These are phyloP conservation scores for Sporothrix mexicana DNA, from an alignment of 2,329 filamentous ascomycete genomes.

Conservation along the genomic window DNA sequence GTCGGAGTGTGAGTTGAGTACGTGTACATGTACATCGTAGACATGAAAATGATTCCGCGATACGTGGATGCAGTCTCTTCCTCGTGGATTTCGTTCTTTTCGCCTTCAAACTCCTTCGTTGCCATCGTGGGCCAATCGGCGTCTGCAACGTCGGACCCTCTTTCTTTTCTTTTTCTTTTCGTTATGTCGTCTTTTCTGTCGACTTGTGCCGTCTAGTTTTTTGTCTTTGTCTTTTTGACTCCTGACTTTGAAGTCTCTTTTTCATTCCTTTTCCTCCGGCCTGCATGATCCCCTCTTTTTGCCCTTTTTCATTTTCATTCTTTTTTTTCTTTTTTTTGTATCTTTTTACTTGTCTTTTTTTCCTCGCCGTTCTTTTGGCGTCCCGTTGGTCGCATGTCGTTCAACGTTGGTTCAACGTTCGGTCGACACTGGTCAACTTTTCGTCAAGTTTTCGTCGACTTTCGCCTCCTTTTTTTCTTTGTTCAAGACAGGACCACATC, in stretches of 20 bases:
- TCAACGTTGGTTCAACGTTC: background rate
- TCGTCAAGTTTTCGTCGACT: background rate
- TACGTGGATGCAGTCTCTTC: conserved; percentile 4
- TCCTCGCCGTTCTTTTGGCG: background rate
- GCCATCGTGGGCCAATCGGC: conserved; percentile 12
- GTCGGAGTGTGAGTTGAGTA: no score
- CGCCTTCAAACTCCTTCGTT: background rate
- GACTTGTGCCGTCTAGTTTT: background rate
- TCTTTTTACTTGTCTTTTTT: background rate
- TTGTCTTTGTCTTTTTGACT: background rate
- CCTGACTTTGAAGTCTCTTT: background rate
- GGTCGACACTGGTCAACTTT: background rate
- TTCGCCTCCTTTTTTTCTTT: conserved; percentile 3
- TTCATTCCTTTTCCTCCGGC: background rate
- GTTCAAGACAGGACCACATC: background rate
- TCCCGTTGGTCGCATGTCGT: background rate
- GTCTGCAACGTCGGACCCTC: background rate
- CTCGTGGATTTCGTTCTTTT: background rate
- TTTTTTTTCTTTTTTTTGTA: no score
- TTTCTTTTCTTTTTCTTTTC: background rate
- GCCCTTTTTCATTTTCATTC: no score
- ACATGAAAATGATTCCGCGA: background rate
- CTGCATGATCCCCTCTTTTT: conserved; percentile 3
- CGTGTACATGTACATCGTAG: no score
- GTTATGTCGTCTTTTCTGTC: no score